These are phyloP conservation scores for Colletotrichum limetticola DNA, from an alignment of 2,329 filamentous ascomycete species.

Conservation along the genomic window DNA sequence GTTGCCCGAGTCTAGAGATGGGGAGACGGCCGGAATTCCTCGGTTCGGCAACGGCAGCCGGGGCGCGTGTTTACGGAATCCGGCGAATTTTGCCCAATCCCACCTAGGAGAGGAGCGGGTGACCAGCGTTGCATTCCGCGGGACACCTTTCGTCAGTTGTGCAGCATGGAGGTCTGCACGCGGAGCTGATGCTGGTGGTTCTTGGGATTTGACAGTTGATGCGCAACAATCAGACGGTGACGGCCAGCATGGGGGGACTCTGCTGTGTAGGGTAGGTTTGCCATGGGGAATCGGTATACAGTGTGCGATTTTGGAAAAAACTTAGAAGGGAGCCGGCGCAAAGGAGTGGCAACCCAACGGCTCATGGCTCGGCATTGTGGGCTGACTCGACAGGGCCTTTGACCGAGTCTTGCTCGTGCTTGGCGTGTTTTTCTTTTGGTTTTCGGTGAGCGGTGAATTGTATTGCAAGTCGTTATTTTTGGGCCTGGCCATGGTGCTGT, in stretches of 20 bases:
- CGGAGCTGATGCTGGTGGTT: not conserved
- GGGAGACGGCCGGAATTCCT: conserved; percentile 24
- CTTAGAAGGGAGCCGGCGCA: conserved; percentile 2
- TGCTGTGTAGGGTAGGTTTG: no score
- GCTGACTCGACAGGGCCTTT: conserved; percentile 5
- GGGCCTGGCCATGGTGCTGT: not conserved
- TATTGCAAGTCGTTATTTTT: not conserved
- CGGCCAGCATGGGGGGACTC: not conserved
- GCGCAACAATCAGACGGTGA: conserved; percentile 13
- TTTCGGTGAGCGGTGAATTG: conserved; percentile 15
- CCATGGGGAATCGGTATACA: conserved; percentile 14
- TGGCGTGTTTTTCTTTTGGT: not conserved
- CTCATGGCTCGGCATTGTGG: conserved; percentile 2
- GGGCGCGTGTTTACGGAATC: not conserved
- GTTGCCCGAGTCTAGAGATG: not conserved
- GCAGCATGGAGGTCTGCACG: not conserved
- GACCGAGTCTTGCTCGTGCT: not conserved
- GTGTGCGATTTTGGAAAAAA: conserved; percentile 6
- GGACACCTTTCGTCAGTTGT: conserved; percentile 1
- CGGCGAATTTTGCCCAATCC: conserved; percentile 15
- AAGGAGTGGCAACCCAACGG: conserved; percentile 19
- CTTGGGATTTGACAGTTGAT: conserved; percentile 8
- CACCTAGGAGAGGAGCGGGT: not conserved
- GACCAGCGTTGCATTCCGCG: conserved; percentile 21
- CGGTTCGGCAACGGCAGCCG: conserved; percentile 19